These are phyloP conservation scores for Nemania sp. DNA, from an alignment of 2,329 filamentous ascomycete genomes.

Conservation along the genomic window DNA sequence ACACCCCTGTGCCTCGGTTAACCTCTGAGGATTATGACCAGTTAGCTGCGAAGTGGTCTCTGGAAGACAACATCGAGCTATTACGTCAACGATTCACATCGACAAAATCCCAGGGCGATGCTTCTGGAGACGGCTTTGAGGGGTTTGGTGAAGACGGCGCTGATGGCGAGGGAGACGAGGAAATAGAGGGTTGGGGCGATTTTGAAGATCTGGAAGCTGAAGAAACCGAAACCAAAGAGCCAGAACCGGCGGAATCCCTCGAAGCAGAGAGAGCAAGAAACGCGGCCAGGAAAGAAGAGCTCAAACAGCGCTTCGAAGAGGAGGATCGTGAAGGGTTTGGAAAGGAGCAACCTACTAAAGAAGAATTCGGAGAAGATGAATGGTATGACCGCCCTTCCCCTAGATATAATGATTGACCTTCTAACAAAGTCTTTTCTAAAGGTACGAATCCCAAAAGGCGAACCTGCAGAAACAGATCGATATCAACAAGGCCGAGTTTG, in stretches of 20 bases:
- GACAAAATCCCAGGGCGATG: constrained; percentile 68
- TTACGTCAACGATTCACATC: constrained; percentile 82
- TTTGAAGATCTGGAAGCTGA: constrained; percentile 89
- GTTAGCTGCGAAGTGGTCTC: constrained; percentile 86
- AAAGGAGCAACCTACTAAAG: constrained; percentile 67
- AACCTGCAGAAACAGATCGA: constrained; percentile 94
- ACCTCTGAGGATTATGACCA: constrained; percentile 73
- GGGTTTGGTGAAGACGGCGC: constrained; percentile 68
- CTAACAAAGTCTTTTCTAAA: constrained; percentile 15
- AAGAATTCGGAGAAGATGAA: constrained; percentile 95
- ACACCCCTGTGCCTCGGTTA: constrained; percentile 81
- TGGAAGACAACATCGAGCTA: constrained; percentile 79
- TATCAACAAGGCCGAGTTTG: constrained; percentile 96
- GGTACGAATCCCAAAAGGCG: constrained; percentile 76
- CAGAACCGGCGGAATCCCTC: constrained; percentile 65
- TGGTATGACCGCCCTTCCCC: constrained; percentile 82
- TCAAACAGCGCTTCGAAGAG: constrained; percentile 94
- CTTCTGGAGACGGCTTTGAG: constrained; percentile 64
- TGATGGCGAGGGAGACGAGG: constrained; percentile 69
- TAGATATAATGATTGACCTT: background rate
- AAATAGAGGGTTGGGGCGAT: constrained; percentile 62
- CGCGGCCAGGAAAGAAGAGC: constrained; percentile 90
- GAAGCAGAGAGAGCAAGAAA: constrained; percentile 92
- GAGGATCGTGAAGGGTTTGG: constrained; percentile 97
- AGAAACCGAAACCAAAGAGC: constrained; percentile 65